These are phyloP conservation scores for Talaromyces proteolyticus DNA, from an alignment of 495 filamentous ascomycete genomes.

Conservation along the genomic window DNA sequence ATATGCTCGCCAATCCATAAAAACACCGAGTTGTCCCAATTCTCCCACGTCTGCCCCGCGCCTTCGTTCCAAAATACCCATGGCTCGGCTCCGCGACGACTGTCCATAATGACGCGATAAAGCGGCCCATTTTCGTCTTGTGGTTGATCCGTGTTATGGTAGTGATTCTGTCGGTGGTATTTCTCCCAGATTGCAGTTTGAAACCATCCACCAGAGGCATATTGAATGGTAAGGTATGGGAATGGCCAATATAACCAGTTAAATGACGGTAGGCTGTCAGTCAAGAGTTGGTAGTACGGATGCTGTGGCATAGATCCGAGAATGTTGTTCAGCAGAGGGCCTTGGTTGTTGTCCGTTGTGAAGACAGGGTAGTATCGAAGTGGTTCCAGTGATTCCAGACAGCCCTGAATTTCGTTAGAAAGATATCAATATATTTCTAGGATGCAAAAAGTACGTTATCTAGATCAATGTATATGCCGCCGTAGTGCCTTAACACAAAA, in stretches of 20 bases:
- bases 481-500: constrained; percentile 61
- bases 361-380: constrained; percentile 13
- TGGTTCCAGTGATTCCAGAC: constrained; percentile 11
- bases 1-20: neutral
- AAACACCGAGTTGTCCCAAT: constrained; percentile 22
- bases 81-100: constrained; percentile 22
- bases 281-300: constrained; percentile 12
- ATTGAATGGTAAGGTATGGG: constrained; percentile 13
- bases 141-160: neutral
- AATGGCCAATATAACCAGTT: constrained; percentile 8
- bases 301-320: constrained; percentile 10
- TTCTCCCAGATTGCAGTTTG: constrained; percentile 15
- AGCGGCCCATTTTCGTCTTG: constrained; percentile 1
- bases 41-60: constrained; percentile 35
- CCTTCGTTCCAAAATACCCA: constrained; percentile 37
- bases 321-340: constrained; percentile 14
- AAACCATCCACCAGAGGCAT: constrained; percentile 13
- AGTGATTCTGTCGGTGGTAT: constrained; percentile 8
- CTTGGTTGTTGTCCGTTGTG: constrained; percentile 11
- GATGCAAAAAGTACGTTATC: constrained; percentile 26
- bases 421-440: neutral
- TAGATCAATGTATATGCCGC: constrained; percentile 69
- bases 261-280: constrained; percentile 9
- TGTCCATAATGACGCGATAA: constrained; percentile 36
- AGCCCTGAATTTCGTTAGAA: constrained; percentile 8